Percentiles rank a stretch among this genome's conserved stretches.
Evolutionary conservation across 805 yeast species (phyloP).

Genomic region (Starmerella gropengiesseri): DNA sequence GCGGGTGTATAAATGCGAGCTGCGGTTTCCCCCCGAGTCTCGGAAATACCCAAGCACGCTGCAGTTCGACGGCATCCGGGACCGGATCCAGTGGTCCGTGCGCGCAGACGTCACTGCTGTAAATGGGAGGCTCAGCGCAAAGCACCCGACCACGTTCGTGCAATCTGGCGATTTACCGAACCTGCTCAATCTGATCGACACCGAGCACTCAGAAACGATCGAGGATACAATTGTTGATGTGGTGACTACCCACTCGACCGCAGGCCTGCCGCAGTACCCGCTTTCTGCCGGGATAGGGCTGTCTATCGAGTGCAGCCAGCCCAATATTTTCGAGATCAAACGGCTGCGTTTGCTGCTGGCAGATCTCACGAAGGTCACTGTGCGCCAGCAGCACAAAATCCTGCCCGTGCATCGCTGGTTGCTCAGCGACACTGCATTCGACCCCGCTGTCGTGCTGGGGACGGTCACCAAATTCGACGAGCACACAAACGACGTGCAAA

Average conservation of each 20-base stretch:
- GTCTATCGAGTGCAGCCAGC: slow-evolving; percentile 1
- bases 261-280: slow-evolving; percentile 17
- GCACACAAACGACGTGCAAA: slow-evolving; percentile 1
- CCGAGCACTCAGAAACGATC: slow-evolving; percentile 11
- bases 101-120: not conserved
- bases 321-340: slow-evolving; percentile 4
- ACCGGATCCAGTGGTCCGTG: slow-evolving; percentile 15
- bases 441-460: not conserved
- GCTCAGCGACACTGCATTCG: slow-evolving; percentile 4
- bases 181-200: slow-evolving; percentile 12
- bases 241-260: slow-evolving; percentile 14
- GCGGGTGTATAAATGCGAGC: slow-evolving; percentile 3
- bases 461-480: slow-evolving; percentile 2
- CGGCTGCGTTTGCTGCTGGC: slow-evolving; percentile 10
- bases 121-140: not conserved
- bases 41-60: slow-evolving; percentile 8
- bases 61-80: not conserved
- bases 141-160: slow-evolving; percentile 4
- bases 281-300: slow-evolving; percentile 14
- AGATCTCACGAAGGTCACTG: slow-evolving; percentile 5
- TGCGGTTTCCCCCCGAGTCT: slow-evolving; percentile 9
- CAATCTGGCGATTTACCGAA: slow-evolving; percentile 10
- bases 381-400: not conserved
- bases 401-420: slow-evolving; percentile 15
- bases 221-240: slow-evolving; percentile 4